Base-by-base conservation (phyloP, 352 stramenopile genomes). In the Pythium volutum region DNA sequence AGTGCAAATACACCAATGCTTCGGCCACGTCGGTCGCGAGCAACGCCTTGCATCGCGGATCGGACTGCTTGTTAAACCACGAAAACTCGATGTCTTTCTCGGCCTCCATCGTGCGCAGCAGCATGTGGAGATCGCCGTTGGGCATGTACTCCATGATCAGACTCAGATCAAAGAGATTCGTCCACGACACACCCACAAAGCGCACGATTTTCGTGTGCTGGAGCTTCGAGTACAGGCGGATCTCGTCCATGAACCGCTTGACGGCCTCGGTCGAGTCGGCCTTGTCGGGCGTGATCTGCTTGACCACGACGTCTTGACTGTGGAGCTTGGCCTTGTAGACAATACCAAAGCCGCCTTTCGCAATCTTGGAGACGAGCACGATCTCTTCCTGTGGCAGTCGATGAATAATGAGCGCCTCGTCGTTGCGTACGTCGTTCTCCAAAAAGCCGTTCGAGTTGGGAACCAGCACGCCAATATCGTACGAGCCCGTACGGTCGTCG, bases 201-300 rank as follows among this genome's bases (percentile, higher is more conserved):
- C 72, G 71, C 31, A 95, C 79, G 23, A 95, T 75, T 63, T 95
- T 92, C 10, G 78, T 66, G 60, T 95, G 86, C 5, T 81, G 76
- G 8, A 95, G 67, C 47, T 81, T 87, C 29, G 86, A 87, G 50
- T 77, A 87, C 23, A 95, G 79, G 69, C 89, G 88, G 60, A 93
- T 93, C 70, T 95, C 86, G 15, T 89, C 81, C 51, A 93, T 74
- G 52, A 95, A 95, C 90, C 3, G 74, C 78, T 22, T 71, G 70
- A 16, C 93, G 66, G 53, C 71, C 81, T 10, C 75, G 74, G 55
- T 92, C 80, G 53, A 93, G 81, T 10, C 69, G 47, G 84, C 81
- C 62, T 91, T 91, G 41, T 95, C 85, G 0, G 85, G 85, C n/a
- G 93, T 55, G 55, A 91, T 89, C 62, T 91, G 89, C 69, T 95